These are phyloP conservation scores for Solanum chilense DNA, from an alignment of 257 asterid species.

Conservation along the genomic window DNA sequence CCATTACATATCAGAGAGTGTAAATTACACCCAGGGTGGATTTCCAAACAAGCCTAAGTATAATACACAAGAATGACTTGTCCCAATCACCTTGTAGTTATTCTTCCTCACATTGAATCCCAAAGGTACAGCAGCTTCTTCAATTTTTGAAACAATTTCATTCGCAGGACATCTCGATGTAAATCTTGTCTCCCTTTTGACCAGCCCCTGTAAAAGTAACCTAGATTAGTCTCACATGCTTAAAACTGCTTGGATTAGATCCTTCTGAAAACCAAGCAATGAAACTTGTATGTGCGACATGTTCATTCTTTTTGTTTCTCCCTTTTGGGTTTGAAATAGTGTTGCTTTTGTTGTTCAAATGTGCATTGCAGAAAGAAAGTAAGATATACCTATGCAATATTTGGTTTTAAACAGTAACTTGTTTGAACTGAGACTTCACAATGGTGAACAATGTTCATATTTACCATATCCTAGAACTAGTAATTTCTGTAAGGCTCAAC, in stretches of 20 bases:
- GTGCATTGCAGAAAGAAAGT: neutral
- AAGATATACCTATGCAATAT: neutral
- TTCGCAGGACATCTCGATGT: slow-evolving; percentile 63
- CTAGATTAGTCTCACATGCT: neutral
- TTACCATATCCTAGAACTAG: neutral
- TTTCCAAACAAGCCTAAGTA: neutral
- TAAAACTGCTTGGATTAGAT: neutral
- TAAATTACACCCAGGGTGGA: neutral
- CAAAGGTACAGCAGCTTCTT: slow-evolving; percentile 59
- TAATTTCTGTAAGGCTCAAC: neutral
- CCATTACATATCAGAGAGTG: neutral
- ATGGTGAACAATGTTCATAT: neutral
- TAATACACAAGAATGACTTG: neutral
- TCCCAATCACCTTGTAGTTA: slow-evolving; percentile 46
- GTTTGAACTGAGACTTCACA: neutral
- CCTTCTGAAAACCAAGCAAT: neutral
- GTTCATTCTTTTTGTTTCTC: neutral
- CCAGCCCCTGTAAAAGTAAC: slow-evolving; percentile 41
- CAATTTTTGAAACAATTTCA: slow-evolving; percentile 66
- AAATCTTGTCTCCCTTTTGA: slow-evolving; percentile 69
- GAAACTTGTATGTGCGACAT: neutral
- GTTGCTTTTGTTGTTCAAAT: neutral
- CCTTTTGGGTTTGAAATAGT: neutral
- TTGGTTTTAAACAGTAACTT: neutral
- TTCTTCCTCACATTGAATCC: slow-evolving; percentile 72